A percentile compares a stretch with the other conserved stretches of the same genome.
Conservation (phyloP, 139 green algal genomes). For the Nannochloris sp. region DNA sequence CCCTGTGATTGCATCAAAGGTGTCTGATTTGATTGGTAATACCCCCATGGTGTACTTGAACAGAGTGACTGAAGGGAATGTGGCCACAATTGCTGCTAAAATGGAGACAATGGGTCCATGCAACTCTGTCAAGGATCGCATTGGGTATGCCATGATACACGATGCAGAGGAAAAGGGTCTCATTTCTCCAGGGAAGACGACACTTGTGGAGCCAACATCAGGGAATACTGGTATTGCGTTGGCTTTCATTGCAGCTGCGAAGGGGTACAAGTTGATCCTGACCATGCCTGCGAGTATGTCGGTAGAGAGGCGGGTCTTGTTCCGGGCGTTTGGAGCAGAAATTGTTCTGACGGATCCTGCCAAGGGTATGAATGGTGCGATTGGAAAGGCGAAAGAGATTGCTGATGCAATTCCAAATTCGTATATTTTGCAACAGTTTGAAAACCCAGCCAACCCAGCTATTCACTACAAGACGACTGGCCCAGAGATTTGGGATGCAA, state of each 20-base stretch:
- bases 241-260: constrained; percentile 88
- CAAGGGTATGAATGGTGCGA: constrained; percentile 69
- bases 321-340: constrained; percentile 80
- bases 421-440: constrained; percentile 71
- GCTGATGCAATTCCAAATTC: constrained; percentile 36
- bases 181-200: constrained; percentile 88
- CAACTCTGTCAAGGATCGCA: constrained; percentile 57
- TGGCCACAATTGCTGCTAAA: constrained; percentile 66
- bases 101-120: constrained; percentile 78
- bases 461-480: constrained; percentile 92
- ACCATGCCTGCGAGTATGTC: constrained; percentile 98
- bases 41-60: constrained; percentile 89
- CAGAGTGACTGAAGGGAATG: constrained; percentile 26
- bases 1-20: constrained; percentile 57
- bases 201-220: constrained; percentile 82
- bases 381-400: constrained; percentile 52
- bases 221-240: constrained; percentile 89
- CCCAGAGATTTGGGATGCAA: constrained; percentile 88
- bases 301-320: constrained; percentile 88
- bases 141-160: constrained; percentile 70
- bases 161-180: constrained; percentile 77
- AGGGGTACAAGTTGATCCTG: constrained; percentile 84
- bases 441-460: constrained; percentile 79
- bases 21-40: constrained; percentile 78
- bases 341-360: constrained; percentile 79